A percentile compares a stretch with the other conserved stretches of the same genome.
phyloP scores from a whole-genome alignment of 2,329 filamentous ascomycete species.

The Fusarium proliferatum region DNA sequence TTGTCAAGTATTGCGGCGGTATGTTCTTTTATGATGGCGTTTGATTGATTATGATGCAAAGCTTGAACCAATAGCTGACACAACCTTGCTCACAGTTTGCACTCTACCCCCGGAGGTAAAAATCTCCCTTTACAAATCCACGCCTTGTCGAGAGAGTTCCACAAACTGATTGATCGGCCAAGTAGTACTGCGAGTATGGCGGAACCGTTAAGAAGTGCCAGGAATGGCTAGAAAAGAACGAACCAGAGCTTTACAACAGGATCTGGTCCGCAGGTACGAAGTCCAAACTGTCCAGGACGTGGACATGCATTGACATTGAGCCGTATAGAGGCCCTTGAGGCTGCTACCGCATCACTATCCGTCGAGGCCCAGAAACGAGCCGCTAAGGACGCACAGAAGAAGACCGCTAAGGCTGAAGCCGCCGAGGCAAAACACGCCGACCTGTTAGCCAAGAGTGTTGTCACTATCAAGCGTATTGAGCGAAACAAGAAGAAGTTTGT shows the following conservation, averaged over 20 bases:
- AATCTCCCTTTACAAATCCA: slow-evolving; percentile 23
- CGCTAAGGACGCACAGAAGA: slow-evolving; percentile 96
- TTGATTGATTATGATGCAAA: slow-evolving; percentile 9
- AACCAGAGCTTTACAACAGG: slow-evolving; percentile 77
- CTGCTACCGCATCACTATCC: slow-evolving; percentile 86
- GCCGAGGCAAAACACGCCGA: slow-evolving; percentile 86
- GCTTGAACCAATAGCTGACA: slow-evolving; percentile 25
- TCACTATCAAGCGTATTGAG: slow-evolving; percentile 96
- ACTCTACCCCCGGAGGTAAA: slow-evolving; percentile 73
- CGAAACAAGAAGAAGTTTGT: slow-evolving; percentile 98
- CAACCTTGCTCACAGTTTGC: slow-evolving; percentile 61
- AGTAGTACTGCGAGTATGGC: slow-evolving; percentile 98
- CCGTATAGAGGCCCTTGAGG: slow-evolving; percentile 77
- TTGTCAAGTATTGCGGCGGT: slow-evolving; percentile 70
- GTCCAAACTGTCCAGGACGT: background rate
- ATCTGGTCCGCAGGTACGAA: slow-evolving; percentile 86
- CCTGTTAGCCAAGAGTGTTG: slow-evolving; percentile 81
- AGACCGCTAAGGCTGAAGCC: slow-evolving; percentile 92
- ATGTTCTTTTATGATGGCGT: slow-evolving; percentile 47
- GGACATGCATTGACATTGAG: slow-evolving; percentile 12
- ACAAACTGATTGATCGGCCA: slow-evolving; percentile 42
- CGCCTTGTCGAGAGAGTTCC: slow-evolving; percentile 7
- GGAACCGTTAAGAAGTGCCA: slow-evolving; percentile 96
- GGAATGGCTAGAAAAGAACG: slow-evolving; percentile 87
- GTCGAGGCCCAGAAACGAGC: slow-evolving; percentile 94